Percentiles rank a stretch among this genome's conserved stretches.
Evolutionary conservation across 331 rosid species (phyloP).

Genomic region (Pyracantha coccinea): DNA sequence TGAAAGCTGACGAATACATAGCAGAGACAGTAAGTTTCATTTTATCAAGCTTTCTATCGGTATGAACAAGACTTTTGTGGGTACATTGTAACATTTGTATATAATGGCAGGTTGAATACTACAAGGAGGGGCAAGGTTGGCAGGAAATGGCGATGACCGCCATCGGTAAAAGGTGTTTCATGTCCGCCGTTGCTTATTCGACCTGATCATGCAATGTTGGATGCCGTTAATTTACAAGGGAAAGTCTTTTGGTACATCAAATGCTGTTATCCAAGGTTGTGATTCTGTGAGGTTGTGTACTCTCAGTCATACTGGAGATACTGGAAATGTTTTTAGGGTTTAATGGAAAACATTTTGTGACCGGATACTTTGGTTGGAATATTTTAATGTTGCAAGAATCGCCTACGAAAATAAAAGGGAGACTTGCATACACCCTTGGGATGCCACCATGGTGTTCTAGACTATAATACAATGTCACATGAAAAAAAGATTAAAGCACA

Average conservation of each 20-base stretch:
- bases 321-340: no score
- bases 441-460: no score
- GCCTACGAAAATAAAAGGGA: no score
- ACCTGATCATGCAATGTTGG: neutral
- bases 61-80: neutral
- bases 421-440: no score
- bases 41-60: neutral
- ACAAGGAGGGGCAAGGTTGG: conserved; percentile 69
- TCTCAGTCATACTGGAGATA: no score
- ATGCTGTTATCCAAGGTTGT: no score
- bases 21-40: conserved; percentile 44
- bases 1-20: conserved; percentile 22
- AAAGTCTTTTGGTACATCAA: neutral
- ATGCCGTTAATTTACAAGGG: neutral
- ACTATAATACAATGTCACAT: no score
- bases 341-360: no score
- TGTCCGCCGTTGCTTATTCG: conserved; percentile 40
- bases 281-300: no score
- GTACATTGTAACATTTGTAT: conserved; percentile 1
- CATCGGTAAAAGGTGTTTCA: conserved; percentile 49
- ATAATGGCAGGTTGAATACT: conserved; percentile 57
- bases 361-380: no score
- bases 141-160: conserved; percentile 18
- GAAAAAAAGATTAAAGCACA: no score
- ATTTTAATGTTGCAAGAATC: no score